phyloP scores from a whole-genome alignment of 2,329 filamentous ascomycete species.

The Fusarium sp. region DNA sequence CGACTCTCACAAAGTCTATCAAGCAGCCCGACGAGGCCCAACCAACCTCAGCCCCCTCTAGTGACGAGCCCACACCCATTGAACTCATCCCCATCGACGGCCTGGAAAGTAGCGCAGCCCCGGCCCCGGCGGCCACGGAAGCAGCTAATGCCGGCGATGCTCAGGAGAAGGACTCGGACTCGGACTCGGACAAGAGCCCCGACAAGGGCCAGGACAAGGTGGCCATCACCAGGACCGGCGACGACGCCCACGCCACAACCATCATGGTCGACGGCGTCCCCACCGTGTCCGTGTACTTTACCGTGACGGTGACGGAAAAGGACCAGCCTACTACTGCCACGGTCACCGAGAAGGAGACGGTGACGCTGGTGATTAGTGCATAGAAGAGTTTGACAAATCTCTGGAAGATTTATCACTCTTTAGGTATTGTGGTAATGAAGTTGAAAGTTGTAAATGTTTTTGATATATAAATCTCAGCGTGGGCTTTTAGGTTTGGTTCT shows the following conservation, averaged over 20 bases:
- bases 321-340: constrained; percentile 47
- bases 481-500: neutral
- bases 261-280: constrained; percentile 46
- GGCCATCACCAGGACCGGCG: constrained; percentile 21
- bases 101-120: constrained; percentile 14
- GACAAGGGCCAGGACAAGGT: constrained; percentile 21
- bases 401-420: neutral
- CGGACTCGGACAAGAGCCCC: neutral
- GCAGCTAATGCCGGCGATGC: constrained; percentile 9
- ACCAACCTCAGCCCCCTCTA: constrained; percentile 11
- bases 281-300: constrained; percentile 50
- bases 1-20: constrained; percentile 44
- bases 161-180: neutral
- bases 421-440: constrained; percentile 37
- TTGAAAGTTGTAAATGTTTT: constrained; percentile 5
- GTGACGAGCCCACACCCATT: constrained; percentile 37
- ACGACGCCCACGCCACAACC: constrained; percentile 31
- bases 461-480: neutral
- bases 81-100: constrained; percentile 44
- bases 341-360: constrained; percentile 48
- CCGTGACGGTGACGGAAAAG: constrained; percentile 50
- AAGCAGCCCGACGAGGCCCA: constrained; percentile 34
- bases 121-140: constrained; percentile 29
- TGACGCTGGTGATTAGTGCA: constrained; percentile 46
- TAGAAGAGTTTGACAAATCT: too few species aligned